Conservation (phyloP, 176 grass and related monocot genomes). For the Avena atlantica region DNA sequence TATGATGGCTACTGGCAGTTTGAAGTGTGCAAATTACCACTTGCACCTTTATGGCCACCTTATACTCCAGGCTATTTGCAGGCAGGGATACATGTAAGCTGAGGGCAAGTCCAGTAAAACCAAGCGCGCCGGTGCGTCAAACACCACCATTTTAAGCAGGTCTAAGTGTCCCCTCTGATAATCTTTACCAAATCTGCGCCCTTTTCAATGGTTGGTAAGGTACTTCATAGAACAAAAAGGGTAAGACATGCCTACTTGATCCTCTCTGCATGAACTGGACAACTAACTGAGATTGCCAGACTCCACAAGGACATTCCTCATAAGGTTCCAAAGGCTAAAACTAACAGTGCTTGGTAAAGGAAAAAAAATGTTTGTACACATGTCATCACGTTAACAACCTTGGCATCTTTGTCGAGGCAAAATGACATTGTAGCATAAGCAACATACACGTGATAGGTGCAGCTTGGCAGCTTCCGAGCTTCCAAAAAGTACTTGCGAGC, state of each 20-base stretch:
- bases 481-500: slow-evolving; percentile 95
- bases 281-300: slow-evolving; percentile 17
- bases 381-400: slow-evolving; percentile 63
- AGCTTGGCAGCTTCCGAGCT: slow-evolving; percentile 74
- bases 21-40: background rate
- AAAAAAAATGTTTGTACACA: slow-evolving; percentile 17
- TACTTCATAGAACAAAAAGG: slow-evolving; percentile 7
- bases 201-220: background rate
- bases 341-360: slow-evolving; percentile 6
- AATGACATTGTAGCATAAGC: slow-evolving; percentile 94
- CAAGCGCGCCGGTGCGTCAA: background rate
- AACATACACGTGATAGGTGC: slow-evolving; percentile 94
- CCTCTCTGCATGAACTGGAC: slow-evolving; percentile 16
- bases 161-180: slow-evolving; percentile 19
- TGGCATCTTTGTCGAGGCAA: slow-evolving; percentile 92
- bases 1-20: background rate
- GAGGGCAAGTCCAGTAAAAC: background rate
- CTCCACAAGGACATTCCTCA: background rate
- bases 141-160: background rate
- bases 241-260: background rate
- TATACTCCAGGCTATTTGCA: slow-evolving; percentile 20
- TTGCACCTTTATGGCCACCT: slow-evolving; percentile 12
- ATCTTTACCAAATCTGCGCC: slow-evolving; percentile 5
- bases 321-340: slow-evolving; percentile 18
- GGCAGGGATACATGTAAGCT: background rate